phyloP scores from a whole-genome alignment of 345 rosid species.

The Gossypium sturtianum region DNA sequence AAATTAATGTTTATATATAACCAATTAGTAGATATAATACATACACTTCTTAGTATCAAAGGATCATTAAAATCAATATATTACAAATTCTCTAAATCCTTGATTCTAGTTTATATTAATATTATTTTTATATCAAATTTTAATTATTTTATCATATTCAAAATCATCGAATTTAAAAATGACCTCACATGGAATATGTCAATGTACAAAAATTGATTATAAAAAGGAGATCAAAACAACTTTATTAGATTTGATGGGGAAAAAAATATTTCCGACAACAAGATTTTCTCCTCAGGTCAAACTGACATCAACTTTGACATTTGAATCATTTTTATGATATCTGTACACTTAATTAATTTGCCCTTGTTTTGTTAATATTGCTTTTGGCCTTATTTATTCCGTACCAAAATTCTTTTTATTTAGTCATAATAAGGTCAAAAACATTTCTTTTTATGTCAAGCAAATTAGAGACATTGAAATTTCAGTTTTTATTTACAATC shows the following conservation, averaged over 20 bases:
- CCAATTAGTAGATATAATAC: too few relatives aligned
- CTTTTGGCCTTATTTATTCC: neutral
- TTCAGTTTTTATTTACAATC: neutral
- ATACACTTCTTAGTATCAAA: too few relatives aligned
- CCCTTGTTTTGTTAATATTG: too few relatives aligned
- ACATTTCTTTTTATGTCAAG: neutral
- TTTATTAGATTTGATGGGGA: neutral
- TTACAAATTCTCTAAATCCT: too few relatives aligned
- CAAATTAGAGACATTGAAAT: neutral
- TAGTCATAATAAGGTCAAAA: neutral
- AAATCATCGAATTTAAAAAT: neutral
- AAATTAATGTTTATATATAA: too few relatives aligned
- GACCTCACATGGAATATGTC: neutral
- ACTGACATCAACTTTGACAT: neutral
- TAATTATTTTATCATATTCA: neutral
- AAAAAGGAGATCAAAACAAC: neutral
- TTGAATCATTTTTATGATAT: neutral
- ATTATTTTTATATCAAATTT: too few relatives aligned
- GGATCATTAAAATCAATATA: too few relatives aligned
- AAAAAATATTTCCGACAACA: neutral
- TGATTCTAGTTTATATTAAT: neutral
- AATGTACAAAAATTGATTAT: neutral
- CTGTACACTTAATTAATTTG: neutral
- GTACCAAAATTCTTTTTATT: neutral
- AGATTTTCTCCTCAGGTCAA: neutral